Evolutionary conservation across 495 filamentous ascomycete genomes (phyloP).

Genomic region (Aspergillus biplanus): DNA sequence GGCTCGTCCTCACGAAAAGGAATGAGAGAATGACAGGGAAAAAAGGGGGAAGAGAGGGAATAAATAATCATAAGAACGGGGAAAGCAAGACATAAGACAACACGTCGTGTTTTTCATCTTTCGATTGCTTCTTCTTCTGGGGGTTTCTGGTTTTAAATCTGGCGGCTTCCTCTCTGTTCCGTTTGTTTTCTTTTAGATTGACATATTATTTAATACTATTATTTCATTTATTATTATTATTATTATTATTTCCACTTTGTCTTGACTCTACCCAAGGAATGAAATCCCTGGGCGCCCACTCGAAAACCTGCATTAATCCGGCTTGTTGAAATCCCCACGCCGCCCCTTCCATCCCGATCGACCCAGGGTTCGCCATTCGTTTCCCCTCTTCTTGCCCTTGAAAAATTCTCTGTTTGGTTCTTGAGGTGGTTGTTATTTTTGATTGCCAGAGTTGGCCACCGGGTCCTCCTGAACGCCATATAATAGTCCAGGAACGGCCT

Average conservation of each 20-base stretch:
- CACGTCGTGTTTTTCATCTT: neutral
- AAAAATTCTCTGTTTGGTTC: neutral
- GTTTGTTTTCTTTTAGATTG: neutral
- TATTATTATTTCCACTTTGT: neutral
- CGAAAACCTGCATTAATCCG: neutral
- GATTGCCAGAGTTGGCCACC: neutral
- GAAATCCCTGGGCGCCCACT: neutral
- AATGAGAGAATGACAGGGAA: slow-evolving; percentile 8
- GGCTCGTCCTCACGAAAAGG: slow-evolving; percentile 17
- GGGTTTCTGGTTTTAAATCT: no score
- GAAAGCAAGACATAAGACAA: slow-evolving; percentile 9
- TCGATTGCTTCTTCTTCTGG: no score
- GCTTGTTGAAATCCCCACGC: neutral
- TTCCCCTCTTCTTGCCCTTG: slow-evolving; percentile 10
- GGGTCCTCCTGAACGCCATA: neutral
- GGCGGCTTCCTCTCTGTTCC: neutral
- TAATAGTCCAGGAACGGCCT: neutral
- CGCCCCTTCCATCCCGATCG: neutral
- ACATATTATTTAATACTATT: neutral
- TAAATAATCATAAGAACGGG: neutral
- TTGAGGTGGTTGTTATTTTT: neutral
- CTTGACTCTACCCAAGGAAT: neutral
- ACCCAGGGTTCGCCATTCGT: slow-evolving; percentile 7
- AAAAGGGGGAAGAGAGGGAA: slow-evolving; percentile 9
- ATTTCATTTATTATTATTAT: neutral